Base-by-base conservation (phyloP, 2,329 filamentous ascomycete genomes). In the Stemphylium lycopersici region DNA sequence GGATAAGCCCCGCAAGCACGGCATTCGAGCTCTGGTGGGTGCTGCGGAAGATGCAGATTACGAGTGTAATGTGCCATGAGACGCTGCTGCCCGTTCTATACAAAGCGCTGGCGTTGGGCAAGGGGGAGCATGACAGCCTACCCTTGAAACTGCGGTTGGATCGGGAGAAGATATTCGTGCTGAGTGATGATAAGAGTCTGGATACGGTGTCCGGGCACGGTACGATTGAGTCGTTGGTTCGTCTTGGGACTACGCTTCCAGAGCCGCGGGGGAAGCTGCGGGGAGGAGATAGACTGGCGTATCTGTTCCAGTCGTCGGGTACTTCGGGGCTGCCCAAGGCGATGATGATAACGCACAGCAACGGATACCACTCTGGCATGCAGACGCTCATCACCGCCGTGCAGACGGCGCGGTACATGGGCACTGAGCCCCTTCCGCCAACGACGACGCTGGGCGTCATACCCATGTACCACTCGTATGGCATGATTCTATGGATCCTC, bases 301-400 rank as follows among this genome's bases (percentile, higher is more conserved):
- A 69, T 47, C 56, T 72, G 4, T 72, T 71, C 53, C 69, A 71
- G 22, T 68, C 61, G 0, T 66, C 61, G 4, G 71, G 70, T 0
- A 73, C 70, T 0, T 70, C 65, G 1, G 69, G 71, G 0, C 59
- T 73, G 0, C 70, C 71, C 2, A 73, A 73, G 39, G 69, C 68
- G 6, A 71, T 72, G 68, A 71, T 71, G 59, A 73, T 71, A 7
- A 60, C 68, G 4, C 70, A 73, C 54, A 58, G 53, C 7, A 69
- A 70, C 20, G 68, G 65, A 1, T 59, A 62, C 13, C 55, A 63
- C 44, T 70, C 67, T 1, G 65, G 67, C 1, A 59, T 70, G 12
- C 68, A 72, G 33, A 60, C 61, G 7, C 63, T 70, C 38, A 62
- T 66, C 3, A 67, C 62, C 2, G 61, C 59, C 2, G 55, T 58